phyloP scores from a whole-genome alignment of 208 protist genomes.

The Trypanosoma rangeli region DNA sequence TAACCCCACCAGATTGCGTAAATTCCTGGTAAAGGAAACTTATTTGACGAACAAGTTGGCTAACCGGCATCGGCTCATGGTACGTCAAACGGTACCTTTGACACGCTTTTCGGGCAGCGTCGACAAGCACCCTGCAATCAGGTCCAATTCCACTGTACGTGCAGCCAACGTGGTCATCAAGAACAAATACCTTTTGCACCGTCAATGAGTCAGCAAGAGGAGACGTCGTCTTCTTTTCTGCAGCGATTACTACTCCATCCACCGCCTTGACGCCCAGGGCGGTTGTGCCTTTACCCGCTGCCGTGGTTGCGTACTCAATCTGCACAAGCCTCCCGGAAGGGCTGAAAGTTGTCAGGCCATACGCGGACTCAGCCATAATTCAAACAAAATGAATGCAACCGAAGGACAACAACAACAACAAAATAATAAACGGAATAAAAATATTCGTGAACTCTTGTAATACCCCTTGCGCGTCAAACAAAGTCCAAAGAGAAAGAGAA shows the following conservation, averaged over 20 bases:
- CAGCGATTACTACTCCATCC: conserved; percentile 99
- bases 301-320: conserved; percentile 99
- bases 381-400: conserved; percentile 2
- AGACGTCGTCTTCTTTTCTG: conserved; percentile 98
- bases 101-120: conserved; percentile 95
- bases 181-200: conserved; percentile 94
- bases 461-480: conserved; percentile 2
- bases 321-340: conserved; percentile 99
- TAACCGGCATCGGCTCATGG: conserved; percentile 95
- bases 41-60: conserved; percentile 96
- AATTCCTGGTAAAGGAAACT: conserved; percentile 99
- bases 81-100: conserved; percentile 95
- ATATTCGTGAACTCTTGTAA: background rate
- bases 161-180: conserved; percentile 95
- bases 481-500: background rate
- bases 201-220: conserved; percentile 94
- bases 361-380: conserved; percentile 93
- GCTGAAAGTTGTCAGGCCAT: conserved; percentile 99
- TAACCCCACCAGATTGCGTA: conserved; percentile 98
- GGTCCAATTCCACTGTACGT: conserved; percentile 99
- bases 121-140: conserved; percentile 97
- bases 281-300: conserved; percentile 93
- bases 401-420: conserved; percentile 11
- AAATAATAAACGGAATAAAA: conserved; percentile 26
- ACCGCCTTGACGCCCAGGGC: conserved; percentile 93